phyloP scores from a whole-genome alignment of 441 rosid species.

The Populus trichocarpa region DNA sequence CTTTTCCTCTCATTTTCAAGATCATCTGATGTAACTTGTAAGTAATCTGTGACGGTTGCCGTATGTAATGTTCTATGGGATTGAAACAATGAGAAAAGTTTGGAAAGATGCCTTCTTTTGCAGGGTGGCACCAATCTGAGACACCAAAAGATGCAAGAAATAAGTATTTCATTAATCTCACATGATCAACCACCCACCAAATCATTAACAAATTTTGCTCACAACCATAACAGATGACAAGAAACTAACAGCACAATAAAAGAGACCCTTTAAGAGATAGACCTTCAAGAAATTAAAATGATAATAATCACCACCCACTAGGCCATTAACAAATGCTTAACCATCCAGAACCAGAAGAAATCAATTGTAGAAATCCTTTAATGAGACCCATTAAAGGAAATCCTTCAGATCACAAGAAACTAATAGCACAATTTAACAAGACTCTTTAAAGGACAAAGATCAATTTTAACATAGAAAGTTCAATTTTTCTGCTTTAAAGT shows the following conservation, averaged over 20 bases:
- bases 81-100: constrained; percentile 18
- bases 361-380: background rate
- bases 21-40: constrained; percentile 18
- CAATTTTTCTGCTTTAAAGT: background rate
- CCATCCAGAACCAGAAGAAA: background rate
- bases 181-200: background rate
- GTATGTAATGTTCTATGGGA: constrained; percentile 13
- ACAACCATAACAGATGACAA: background rate
- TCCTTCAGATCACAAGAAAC: background rate
- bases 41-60: constrained; percentile 24
- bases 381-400: background rate
- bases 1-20: constrained; percentile 14
- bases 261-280: background rate
- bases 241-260: background rate
- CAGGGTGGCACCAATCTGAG: constrained; percentile 28
- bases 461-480: background rate
- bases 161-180: background rate
- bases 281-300: background rate
- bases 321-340: background rate
- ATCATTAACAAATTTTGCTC: background rate
- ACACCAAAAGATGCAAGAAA: background rate
- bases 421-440: background rate
- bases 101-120: constrained; percentile 25
- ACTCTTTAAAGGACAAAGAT: background rate
- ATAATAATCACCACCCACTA: background rate